A percentile compares a stretch with the other conserved stretches of the same genome.
Conservation (phyloP, 1,284 basidiomycete genomes). For the Butyriboletus regius region DNA sequence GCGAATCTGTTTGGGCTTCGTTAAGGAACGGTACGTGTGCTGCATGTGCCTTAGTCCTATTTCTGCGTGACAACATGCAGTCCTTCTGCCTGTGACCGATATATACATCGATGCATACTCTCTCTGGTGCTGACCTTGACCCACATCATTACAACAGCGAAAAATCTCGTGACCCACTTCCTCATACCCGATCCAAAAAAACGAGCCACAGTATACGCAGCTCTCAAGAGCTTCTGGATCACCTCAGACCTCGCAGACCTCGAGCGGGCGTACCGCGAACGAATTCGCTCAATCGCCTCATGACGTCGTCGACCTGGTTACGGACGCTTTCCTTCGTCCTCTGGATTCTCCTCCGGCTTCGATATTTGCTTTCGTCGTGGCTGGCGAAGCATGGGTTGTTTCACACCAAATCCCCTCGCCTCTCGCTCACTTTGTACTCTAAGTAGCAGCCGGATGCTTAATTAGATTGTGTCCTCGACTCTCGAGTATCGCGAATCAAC, state of each 20-base stretch:
- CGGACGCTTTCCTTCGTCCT: background rate
- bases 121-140: conserved; percentile 5
- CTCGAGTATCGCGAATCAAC: conserved; percentile 2
- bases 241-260: conserved; percentile 51
- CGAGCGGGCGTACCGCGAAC: conserved; percentile 50
- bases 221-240: conserved; percentile 61
- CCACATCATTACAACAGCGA: conserved; percentile 37
- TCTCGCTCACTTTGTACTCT: background rate
- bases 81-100: background rate
- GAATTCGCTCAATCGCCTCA: conserved; percentile 35
- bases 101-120: background rate
- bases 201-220: conserved; percentile 55
- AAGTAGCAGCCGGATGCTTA: background rate
- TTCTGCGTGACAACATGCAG: conserved; percentile 1
- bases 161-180: conserved; percentile 48
- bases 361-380: background rate
- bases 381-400: background rate
- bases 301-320: conserved; percentile 5
- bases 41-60: background rate
- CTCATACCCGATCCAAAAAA: conserved; percentile 49
- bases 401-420: background rate
- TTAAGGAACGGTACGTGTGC: conserved; percentile 53
- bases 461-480: conserved; percentile 1
- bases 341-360: background rate
- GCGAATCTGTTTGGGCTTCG: conserved; percentile 45